phyloP scores from a whole-genome alignment of 257 asterid species.

The Gardenia jasminoides region DNA sequence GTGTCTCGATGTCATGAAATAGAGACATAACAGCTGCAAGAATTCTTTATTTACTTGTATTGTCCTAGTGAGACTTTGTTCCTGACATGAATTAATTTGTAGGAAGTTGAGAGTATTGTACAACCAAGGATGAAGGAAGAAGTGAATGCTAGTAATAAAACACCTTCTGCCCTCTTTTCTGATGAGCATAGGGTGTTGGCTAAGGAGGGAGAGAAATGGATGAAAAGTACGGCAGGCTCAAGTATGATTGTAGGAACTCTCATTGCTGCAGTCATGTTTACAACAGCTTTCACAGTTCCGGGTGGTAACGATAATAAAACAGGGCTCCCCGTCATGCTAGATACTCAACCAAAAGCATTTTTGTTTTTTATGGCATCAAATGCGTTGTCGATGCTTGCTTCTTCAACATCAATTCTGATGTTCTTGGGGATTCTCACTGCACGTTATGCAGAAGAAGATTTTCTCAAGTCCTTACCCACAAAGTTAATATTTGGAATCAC shows the following conservation, averaged over 20 bases:
- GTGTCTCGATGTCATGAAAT: too few relatives aligned
- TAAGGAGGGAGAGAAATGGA: constrained; percentile 38
- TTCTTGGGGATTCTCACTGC: constrained; percentile 33
- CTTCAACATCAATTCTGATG: constrained; percentile 27
- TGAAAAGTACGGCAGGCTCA: constrained; percentile 37
- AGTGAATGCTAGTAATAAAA: constrained; percentile 11
- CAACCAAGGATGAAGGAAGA: constrained; percentile 26
- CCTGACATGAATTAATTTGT: background rate
- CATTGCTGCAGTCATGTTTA: constrained; percentile 36
- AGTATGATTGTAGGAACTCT: constrained; percentile 38
- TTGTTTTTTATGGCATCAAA: constrained; percentile 25
- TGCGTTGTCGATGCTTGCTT: constrained; percentile 18
- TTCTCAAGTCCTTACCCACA: constrained; percentile 23
- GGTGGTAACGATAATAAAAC: constrained; percentile 22
- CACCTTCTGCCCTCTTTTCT: constrained; percentile 20
- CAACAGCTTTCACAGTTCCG: constrained; percentile 36
- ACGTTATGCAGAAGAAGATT: constrained; percentile 29
- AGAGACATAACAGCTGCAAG: too few relatives aligned
- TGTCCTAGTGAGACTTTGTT: too few relatives aligned
- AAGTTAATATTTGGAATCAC: constrained; percentile 26
- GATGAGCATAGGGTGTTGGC: constrained; percentile 22
- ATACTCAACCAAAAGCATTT: constrained; percentile 10
- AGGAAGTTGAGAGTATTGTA: constrained; percentile 42
- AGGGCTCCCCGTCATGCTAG: constrained; percentile 27
- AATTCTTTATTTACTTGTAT: background rate